Evolutionary conservation across 371 early-diverging fungal genomes (phyloP), one percentile per base, ranked within the genome.

Genomic region (Phascolomyces articulosus): DNA sequence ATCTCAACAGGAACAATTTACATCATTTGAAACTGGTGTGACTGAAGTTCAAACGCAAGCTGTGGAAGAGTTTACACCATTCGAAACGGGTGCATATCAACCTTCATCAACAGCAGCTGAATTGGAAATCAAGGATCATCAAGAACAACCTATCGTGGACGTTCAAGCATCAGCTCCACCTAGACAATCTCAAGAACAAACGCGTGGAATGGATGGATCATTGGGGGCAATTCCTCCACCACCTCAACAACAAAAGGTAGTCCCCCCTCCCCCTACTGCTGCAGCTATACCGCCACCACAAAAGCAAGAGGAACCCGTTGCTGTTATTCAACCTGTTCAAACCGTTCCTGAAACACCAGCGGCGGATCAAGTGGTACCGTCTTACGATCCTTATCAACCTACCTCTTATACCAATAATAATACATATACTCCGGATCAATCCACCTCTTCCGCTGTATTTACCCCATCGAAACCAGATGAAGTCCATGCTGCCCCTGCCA

Each of bases 371-470:
- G 40, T 40, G n/a, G 60, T 47, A 60, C 54, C 55, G 40, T 11
- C 55, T 51, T 51, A 51, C 23, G 51, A 38, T 26, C 31, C 34
- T 31, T 48, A 48, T 38, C 58, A 38, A 8, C 21, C 10, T 40
- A n/a, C 16, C 4, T 23, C 28, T 13, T 51, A 51, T 51, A 51
- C 51, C 60, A 47, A 40, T 21, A 21, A 34, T 34, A n/a, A 13
- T 13, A 38, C 59, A 40, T 29, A 49, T 13, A 40, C 58, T 41
- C 34, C 40, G 26, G 44, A 62, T 24, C n/a, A 51, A 55, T 27
- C 63, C 4, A 63, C 68, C 26, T 48, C 70, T 26, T 67, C 70
- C 28, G 63, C 71, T 11, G 62, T 55, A 34, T 60, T 65, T 63
- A 48, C 67, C 34, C 68, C 77, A 44, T 64, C 27, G 10, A 41